Evolutionary conservation across 495 filamentous ascomycete genomes (phyloP), one percentile per base, ranked within the genome.

Genomic region (Podospora anserina): DNA sequence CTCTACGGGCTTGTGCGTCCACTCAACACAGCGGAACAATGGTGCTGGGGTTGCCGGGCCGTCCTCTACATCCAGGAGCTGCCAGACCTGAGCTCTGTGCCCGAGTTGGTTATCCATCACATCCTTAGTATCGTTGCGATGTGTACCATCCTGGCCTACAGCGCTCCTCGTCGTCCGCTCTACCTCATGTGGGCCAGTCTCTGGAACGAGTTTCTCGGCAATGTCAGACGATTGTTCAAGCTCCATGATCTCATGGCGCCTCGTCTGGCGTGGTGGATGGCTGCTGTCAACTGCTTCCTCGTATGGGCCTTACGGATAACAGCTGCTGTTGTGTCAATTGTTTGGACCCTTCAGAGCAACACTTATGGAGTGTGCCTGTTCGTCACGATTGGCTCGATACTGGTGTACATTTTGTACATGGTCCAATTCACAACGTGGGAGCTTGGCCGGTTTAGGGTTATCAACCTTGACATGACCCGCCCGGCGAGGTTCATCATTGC

Each of bases 21-120:
- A 0, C 66, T 74, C 7, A 71, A 59, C 54, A 34, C 56, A n/a
- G 72, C 65, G 5, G 72, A 74, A 57, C 72, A 74, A 54, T 69
- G 67, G 72, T 74, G 72, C 59, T 74, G 72, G 72, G 72, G 72
- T n/a, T 74, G 72, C 61, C 72, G 72, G 23, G 67, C 72, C 23
- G 65, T 74, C 65, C 69, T 74, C 54, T 71, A 68, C 60, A 64
- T 71, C 53, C 72, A 74, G 54, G 72, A 74, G 60, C 19, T 74
- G 16, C 72, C 69, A 4, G 65, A 71, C 62, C 44, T 68, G 28
- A 34, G 64, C 18, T 57, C 69, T 19, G 57, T 71, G 20, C 69
- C 72, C 11, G 72, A 74, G 67, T 69, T 74, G 7, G 34, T 74
- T 23, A 70, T 74, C n/a, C 72, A 74, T 59, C 72, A 74, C 53